Evolutionary conservation across 2,329 filamentous ascomycete genomes (phyloP).

Genomic region (Akanthomyces lecanii): DNA sequence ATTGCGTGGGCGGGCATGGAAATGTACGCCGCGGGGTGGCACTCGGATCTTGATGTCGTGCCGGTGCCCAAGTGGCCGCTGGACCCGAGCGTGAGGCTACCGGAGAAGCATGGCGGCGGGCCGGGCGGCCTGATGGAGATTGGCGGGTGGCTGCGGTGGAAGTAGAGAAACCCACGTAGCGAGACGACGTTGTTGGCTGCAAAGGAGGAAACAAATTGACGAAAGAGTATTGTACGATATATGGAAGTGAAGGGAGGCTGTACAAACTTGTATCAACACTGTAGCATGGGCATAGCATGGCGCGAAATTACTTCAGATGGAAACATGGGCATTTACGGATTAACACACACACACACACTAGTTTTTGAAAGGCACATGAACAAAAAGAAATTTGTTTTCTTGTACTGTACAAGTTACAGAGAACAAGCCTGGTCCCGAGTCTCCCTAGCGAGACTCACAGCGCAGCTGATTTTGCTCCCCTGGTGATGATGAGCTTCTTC

Average conservation of each 20-base stretch:
- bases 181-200: not conserved
- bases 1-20: conserved; percentile 91
- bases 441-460: not conserved
- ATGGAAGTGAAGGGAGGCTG: not conserved
- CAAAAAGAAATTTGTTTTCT: conserved; percentile 16
- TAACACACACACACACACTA: not conserved
- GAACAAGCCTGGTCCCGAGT: not conserved
- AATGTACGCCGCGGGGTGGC: conserved; percentile 80
- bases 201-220: not conserved
- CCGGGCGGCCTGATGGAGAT: conserved; percentile 63
- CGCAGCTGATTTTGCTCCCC: not conserved
- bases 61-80: conserved; percentile 70
- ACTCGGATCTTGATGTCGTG: conserved; percentile 55
- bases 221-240: not conserved
- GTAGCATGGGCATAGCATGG: conserved; percentile 3
- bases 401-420: conserved; percentile 28
- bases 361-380: not conserved
- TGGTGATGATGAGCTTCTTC: not conserved
- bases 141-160: conserved; percentile 39
- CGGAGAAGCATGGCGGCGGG: not conserved
- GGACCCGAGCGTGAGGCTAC: conserved; percentile 43
- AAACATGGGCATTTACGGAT: not conserved
- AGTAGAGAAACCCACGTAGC: not conserved
- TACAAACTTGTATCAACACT: conserved; percentile 11
- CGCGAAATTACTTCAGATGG: not conserved